A percentile compares a stretch with the other conserved stretches of the same genome.
These are phyloP conservation scores for Haplosporangium sp. DNA, from an alignment of 371 early-diverging fungal genomes.

Conservation along the genomic window DNA sequence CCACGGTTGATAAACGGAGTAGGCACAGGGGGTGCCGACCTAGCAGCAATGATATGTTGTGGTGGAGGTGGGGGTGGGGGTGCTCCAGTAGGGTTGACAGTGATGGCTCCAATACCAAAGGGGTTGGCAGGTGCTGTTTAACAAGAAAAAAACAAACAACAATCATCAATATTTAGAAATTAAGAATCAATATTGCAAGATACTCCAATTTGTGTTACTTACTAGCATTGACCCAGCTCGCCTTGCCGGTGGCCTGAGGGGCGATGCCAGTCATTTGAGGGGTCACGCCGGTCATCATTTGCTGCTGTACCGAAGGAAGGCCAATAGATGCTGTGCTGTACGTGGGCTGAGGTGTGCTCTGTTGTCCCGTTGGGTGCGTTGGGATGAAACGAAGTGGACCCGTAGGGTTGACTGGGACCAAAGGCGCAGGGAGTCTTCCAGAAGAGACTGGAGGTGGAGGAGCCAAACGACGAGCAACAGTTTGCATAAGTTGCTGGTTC, in stretches of 20 bases:
- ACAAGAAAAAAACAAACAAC: not conserved
- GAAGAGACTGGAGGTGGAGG: constrained; percentile 47
- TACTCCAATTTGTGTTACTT: constrained; percentile 31
- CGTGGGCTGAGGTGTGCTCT: constrained; percentile 24
- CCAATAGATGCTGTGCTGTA: constrained; percentile 44
- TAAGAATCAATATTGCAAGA: too few species aligned
- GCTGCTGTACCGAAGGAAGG: constrained; percentile 45
- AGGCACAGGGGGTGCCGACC: constrained; percentile 50
- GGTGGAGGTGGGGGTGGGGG: constrained; percentile 19
- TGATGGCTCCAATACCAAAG: constrained; percentile 60
- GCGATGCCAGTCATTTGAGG: constrained; percentile 51
- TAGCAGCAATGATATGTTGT: constrained; percentile 37
- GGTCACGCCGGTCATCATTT: constrained; percentile 44
- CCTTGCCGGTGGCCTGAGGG: constrained; percentile 62
- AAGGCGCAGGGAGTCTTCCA: constrained; percentile 31
- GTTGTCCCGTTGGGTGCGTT: constrained; percentile 49
- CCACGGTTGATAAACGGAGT: constrained; percentile 47
- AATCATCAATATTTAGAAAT: not conserved
- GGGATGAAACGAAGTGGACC: constrained; percentile 47
- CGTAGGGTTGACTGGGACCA: constrained; percentile 51
- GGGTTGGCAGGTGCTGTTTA: constrained; percentile 64
- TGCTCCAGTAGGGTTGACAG: constrained; percentile 45
- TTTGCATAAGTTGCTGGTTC: constrained; percentile 44
- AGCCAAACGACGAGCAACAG: constrained; percentile 35
- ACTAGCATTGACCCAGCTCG: constrained; percentile 67